Base-by-base conservation (phyloP, 768 basidiomycete species). In the Auriscalpium orientale region DNA sequence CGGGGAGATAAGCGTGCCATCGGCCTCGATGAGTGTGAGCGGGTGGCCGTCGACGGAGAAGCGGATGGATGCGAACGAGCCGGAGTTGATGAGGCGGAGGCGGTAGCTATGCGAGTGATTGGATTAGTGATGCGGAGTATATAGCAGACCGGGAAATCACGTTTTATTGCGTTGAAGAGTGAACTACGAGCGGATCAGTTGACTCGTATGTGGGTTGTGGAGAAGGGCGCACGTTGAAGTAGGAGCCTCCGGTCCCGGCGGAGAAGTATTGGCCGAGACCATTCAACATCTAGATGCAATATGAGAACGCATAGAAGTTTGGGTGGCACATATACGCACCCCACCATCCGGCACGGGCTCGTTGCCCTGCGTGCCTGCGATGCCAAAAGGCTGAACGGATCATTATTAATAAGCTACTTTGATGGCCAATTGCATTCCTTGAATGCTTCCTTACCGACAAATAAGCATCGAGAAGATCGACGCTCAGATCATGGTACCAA, bases 11-110 rank as follows among this genome's bases (percentile, higher is more conserved):
- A 68, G 66, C 4, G 70, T 77, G 28, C 79, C 79, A 48, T 81
- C 80, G 3, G 73, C 76, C 54, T 79, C 79, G 53, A 80, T 67
- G 49, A 81, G 70, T 6, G 72, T 71, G 34, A 81, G 72, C 1
- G 69, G 64, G 57, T 81, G 80, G 10, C 57, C 60, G 52, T 80
- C 79, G 48, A 81, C 66, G 12, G 73, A 73, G 65, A 79, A 76
- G 37, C 71, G 63, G 46, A 77, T 69, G 35, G 73, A 67, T 8
- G 76, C 75, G 64, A 81, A 77, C 6, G 76, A 69, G 35, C 75
- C 79, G 40, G 75, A 66, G 68, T 81, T 75, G 56, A 77, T 66
- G 40, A 81, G 58, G 46, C 79, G 77, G 21, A 81, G 63, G 51
- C 79, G 79, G 58, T 79, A 79, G 21, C 68, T 64, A 38, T 22